Evolutionary conservation across 2,329 filamentous ascomycete species (phyloP).

Genomic region (Hysterium pulicare): DNA sequence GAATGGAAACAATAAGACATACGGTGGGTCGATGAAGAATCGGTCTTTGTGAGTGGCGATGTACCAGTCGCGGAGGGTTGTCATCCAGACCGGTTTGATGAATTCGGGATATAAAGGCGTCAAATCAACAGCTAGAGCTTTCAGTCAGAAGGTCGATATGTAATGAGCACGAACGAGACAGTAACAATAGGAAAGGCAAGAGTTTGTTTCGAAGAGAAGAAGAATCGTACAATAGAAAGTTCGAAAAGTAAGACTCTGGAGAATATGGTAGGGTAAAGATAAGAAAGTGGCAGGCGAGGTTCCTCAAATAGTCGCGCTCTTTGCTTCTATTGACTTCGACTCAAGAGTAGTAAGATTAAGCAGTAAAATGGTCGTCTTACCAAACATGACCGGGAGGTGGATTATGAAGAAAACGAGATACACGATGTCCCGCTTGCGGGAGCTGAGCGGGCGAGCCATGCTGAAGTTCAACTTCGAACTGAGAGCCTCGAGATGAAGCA

Average conservation of each 20-base stretch:
- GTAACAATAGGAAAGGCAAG: constrained; percentile 1
- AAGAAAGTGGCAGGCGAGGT: no score
- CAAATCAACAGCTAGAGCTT: constrained; percentile 56
- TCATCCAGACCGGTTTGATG: constrained; percentile 50
- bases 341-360: no score
- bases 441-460: neutral
- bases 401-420: constrained; percentile 61
- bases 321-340: no score
- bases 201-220: no score
- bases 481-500: no score
- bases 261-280: no score
- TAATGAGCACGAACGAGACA: neutral
- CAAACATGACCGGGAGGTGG: constrained; percentile 60
- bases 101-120: constrained; percentile 55
- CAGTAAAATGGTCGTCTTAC: constrained; percentile 43
- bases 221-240: no score
- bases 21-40: constrained; percentile 58
- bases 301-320: no score
- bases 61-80: constrained; percentile 54
- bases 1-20: constrained; percentile 15
- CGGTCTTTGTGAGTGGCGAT: constrained; percentile 60
- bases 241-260: no score
- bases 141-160: neutral
- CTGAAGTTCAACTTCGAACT: no score
- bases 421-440: constrained; percentile 43